Conservation (phyloP, 331 rosid genomes). For the Quercus phellos region DNA sequence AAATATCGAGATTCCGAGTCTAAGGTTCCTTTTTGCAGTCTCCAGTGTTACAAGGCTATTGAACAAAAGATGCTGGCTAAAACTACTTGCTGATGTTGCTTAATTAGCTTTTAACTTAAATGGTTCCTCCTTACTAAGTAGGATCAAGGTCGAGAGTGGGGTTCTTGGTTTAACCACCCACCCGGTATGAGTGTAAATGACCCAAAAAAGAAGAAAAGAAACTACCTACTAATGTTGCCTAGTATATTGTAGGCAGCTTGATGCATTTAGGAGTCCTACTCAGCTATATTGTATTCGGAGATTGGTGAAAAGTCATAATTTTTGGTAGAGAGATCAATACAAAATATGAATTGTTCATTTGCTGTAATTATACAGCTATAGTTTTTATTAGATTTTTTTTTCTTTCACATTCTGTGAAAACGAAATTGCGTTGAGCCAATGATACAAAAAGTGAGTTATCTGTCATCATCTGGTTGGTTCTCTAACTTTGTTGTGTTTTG, state of each 20-base stretch:
- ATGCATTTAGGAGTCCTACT: background rate
- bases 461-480: background rate
- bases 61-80: constrained; percentile 29
- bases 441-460: background rate
- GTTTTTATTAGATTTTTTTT: too few relatives aligned
- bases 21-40: constrained; percentile 83
- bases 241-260: background rate
- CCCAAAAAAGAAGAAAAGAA: background rate
- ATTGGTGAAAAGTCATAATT: background rate
- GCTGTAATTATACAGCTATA: background rate
- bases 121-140: too few relatives aligned
- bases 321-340: background rate
- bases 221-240: constrained; percentile 4
- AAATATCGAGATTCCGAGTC: constrained; percentile 72
- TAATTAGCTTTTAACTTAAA: background rate
- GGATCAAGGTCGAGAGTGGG: too few relatives aligned
- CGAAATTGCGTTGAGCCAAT: too few relatives aligned
- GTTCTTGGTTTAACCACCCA: too few relatives aligned
- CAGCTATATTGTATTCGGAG: background rate
- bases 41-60: constrained; percentile 66
- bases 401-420: too few relatives aligned
- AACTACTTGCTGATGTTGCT: constrained; percentile 27
- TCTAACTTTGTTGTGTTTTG: too few relatives aligned
- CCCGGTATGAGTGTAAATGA: too few relatives aligned
- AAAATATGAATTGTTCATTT: background rate